phyloP scores from a whole-genome alignment of 352 stramenopile species.

The Globisporangium mamillatum region DNA sequence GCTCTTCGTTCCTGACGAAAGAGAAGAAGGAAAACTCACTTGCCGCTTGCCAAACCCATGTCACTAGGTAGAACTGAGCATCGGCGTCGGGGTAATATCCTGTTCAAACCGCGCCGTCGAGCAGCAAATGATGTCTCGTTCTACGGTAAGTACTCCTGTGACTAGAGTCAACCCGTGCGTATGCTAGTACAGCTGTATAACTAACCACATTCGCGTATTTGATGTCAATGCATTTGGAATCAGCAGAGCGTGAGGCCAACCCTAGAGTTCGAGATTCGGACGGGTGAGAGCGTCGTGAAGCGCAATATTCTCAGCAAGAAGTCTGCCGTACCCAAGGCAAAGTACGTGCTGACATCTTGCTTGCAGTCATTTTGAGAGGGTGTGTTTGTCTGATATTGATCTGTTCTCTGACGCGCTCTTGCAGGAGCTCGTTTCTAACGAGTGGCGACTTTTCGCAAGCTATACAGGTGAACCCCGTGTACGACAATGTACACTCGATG shows the following conservation, averaged over 20 bases:
- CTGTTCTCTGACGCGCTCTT: not conserved
- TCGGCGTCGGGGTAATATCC: constrained; percentile 55
- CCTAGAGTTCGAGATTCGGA: constrained; percentile 46
- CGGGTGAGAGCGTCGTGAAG: constrained; percentile 56
- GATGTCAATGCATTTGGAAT: not conserved
- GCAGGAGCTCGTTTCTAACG: constrained; percentile 42
- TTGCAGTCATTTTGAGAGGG: not conserved
- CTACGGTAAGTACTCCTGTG: constrained; percentile 30
- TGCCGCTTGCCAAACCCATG: not conserved
- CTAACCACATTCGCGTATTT: not conserved
- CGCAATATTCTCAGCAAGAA: constrained; percentile 24
- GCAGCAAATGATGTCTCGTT: constrained; percentile 41
- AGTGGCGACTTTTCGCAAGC: constrained; percentile 31
- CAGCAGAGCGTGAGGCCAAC: constrained; percentile 14
- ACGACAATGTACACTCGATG: constrained; percentile 20
- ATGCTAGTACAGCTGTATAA: no score
- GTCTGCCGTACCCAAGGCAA: constrained; percentile 14
- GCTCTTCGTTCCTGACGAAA: not conserved
- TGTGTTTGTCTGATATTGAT: not conserved
- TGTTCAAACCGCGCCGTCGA: constrained; percentile 50
- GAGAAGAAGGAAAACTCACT: not conserved
- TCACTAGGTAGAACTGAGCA: constrained; percentile 56
- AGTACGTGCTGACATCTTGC: constrained; percentile 16
- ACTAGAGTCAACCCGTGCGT: not conserved
- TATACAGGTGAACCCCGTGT: constrained; percentile 39